These are phyloP conservation scores for Pinus albicaulis DNA, from an alignment of 75 land plant genomes.

Conservation along the genomic window DNA sequence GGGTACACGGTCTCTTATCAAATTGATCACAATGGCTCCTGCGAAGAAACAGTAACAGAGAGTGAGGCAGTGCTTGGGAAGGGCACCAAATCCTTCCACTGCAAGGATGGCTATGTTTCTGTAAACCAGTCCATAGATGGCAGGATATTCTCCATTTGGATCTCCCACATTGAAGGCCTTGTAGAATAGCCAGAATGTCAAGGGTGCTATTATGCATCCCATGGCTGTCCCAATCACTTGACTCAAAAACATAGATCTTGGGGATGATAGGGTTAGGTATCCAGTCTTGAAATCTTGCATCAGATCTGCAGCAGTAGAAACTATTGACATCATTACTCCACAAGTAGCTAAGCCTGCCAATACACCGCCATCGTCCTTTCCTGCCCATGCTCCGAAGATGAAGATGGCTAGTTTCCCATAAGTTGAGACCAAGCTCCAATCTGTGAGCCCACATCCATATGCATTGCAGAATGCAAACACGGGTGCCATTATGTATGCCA, in stretches of 20 bases:
- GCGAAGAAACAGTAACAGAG: slow-evolving; percentile 43
- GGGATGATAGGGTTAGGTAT: slow-evolving; percentile 54
- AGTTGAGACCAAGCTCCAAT: slow-evolving; percentile 61
- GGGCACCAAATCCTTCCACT: slow-evolving; percentile 44
- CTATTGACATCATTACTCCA: slow-evolving; percentile 68
- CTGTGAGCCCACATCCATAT: slow-evolving; percentile 63
- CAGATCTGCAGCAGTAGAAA: slow-evolving; percentile 56
- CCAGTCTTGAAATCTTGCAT: slow-evolving; percentile 72
- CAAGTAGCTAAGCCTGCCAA: slow-evolving; percentile 54
- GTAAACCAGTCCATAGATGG: slow-evolving; percentile 44
- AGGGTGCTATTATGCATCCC: slow-evolving; percentile 52
- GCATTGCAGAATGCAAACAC: slow-evolving; percentile 58
- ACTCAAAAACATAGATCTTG: slow-evolving; percentile 62
- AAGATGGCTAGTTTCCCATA: slow-evolving; percentile 71
- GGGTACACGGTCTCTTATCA: slow-evolving; percentile 15
- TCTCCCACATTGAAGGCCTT: slow-evolving; percentile 40
- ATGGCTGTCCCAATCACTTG: slow-evolving; percentile 50
- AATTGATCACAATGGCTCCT: slow-evolving; percentile 23
- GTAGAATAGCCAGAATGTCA: slow-evolving; percentile 59
- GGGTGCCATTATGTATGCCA: slow-evolving; percentile 50
- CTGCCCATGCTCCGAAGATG: slow-evolving; percentile 63
- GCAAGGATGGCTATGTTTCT: slow-evolving; percentile 56
- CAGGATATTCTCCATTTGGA: slow-evolving; percentile 24
- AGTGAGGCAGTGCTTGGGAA: slow-evolving; percentile 46
- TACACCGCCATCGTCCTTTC: slow-evolving; percentile 40